phyloP scores from a whole-genome alignment of 2,329 filamentous ascomycete species.

The Ophiostoma sp. region DNA sequence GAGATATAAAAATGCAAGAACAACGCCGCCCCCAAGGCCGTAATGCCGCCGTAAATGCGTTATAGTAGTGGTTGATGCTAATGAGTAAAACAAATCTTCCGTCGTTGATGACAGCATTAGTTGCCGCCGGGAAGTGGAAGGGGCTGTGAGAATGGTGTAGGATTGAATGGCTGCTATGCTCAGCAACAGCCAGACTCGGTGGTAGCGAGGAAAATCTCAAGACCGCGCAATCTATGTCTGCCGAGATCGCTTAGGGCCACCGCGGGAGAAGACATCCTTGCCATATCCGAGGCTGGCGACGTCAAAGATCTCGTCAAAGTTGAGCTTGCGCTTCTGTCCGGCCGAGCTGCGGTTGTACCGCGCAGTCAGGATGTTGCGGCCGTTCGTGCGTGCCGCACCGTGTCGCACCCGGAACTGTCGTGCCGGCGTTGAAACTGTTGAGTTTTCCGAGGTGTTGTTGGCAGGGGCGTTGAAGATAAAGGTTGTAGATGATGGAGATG shows the following conservation, averaged over 20 bases:
- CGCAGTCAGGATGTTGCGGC: conserved; percentile 30
- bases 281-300: conserved; percentile 53
- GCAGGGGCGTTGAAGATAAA: conserved; percentile 18
- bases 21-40: conserved; percentile 5
- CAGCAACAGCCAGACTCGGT: too few species aligned
- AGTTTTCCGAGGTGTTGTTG: conserved; percentile 21
- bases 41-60: conserved; percentile 6
- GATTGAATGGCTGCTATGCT: too few species aligned
- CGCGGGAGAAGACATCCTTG: conserved; percentile 53
- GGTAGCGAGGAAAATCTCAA: background rate
- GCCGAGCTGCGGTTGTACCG: conserved; percentile 55
- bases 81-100: background rate
- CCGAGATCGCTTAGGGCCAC: conserved; percentile 46
- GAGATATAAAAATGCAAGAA: background rate
- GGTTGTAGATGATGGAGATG: conserved; percentile 4
- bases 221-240: conserved; percentile 36
- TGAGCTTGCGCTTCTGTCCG: conserved; percentile 67
- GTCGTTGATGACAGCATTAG: too few species aligned
- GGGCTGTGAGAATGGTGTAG: too few species aligned
- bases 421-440: conserved; percentile 13
- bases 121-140: too few species aligned
- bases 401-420: conserved; percentile 26
- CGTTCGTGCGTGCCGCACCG: conserved; percentile 27
- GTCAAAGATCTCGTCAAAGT: conserved; percentile 71
- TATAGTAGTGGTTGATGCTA: background rate